phyloP scores from a whole-genome alignment of 352 stramenopile species.

The Pythium periplocum region DNA sequence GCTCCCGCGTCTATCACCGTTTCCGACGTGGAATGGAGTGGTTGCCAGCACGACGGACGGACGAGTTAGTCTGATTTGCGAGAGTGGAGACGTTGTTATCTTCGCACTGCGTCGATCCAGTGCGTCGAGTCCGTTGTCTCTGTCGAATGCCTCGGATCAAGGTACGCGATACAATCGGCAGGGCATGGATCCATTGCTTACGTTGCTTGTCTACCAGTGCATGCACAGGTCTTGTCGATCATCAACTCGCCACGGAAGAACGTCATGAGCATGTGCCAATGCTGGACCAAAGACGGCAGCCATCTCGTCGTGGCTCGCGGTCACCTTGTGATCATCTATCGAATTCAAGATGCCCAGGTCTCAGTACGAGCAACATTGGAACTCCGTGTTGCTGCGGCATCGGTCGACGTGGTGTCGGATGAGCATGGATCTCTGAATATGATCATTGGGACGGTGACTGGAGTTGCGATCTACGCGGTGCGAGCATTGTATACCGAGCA shows the following conservation, averaged over 20 bases:
- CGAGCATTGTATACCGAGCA: background rate
- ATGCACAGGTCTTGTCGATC: constrained; percentile 11
- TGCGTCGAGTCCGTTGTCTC: background rate
- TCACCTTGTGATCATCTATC: constrained; percentile 28
- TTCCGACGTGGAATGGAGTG: constrained; percentile 58
- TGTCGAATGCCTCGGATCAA: no score
- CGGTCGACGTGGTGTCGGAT: constrained; percentile 26
- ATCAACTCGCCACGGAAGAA: constrained; percentile 14
- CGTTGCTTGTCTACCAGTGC: background rate
- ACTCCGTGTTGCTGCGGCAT: constrained; percentile 28
- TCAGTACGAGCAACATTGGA: constrained; percentile 6
- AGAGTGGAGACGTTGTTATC: constrained; percentile 46
- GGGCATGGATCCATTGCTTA: constrained; percentile 7
- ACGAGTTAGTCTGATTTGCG: constrained; percentile 43
- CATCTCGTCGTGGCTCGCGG: constrained; percentile 30
- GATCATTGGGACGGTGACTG: constrained; percentile 2
- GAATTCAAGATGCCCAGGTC: constrained; percentile 10
- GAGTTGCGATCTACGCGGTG: constrained; percentile 6
- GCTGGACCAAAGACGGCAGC: constrained; percentile 32
- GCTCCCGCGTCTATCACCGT: constrained; percentile 37
- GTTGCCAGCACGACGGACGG: constrained; percentile 6
- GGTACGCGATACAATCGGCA: no score
- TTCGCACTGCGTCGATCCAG: constrained; percentile 16
- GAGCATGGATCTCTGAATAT: background rate
- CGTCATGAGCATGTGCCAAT: constrained; percentile 41